Evolutionary conservation across 192 early-diverging fungal species (phyloP), one percentile per base, ranked within the genome.

Genomic region (Coemansia sp.): DNA sequence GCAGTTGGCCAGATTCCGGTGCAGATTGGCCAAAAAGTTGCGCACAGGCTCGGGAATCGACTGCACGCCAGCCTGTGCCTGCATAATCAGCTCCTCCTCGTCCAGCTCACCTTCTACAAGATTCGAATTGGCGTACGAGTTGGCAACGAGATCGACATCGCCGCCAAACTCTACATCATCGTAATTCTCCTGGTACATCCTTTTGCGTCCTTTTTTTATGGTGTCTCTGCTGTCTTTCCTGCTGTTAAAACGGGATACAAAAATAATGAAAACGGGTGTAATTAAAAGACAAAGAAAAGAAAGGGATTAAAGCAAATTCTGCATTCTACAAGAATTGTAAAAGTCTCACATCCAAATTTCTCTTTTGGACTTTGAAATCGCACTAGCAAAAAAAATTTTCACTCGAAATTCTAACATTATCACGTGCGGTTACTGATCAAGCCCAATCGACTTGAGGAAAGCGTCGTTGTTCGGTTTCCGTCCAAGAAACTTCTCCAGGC

Each of bases 1-100:
- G 80, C 88, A 88, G 75, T 89, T 91, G 45, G 86, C 69, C 60
- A 96, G 76, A 74, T 90, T 89, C 34, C 87, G 85, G 76, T 93
- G 87, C 73, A 97, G 88, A 75, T 90, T 84, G 38, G 88, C 70
- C 35, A 96, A 85, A 64, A 96, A 97, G 82, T 89, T 90, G 72
- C 88, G 85, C 54, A 97, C 90, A 22, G 84, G 80, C 63, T 94
- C 91, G 36, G 94, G 95, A 73, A 95, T 93, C 64, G 75, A 50
- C 67, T 77, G 73, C 34, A 68, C 75, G 9, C 75, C 81, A 2
- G 76, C 76, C 57, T 83, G 75, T 9, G 81, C 72, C 53, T 76
- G 74, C 67, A 62, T 40, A 13, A 67, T 43, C 7, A 76, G 64
- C 52, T 73, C 67, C 45, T 77, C 74, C 20, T 82, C 79, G 17